Base-by-base conservation (phyloP, 257 asterid species). In the Scutellaria baicalensis region DNA sequence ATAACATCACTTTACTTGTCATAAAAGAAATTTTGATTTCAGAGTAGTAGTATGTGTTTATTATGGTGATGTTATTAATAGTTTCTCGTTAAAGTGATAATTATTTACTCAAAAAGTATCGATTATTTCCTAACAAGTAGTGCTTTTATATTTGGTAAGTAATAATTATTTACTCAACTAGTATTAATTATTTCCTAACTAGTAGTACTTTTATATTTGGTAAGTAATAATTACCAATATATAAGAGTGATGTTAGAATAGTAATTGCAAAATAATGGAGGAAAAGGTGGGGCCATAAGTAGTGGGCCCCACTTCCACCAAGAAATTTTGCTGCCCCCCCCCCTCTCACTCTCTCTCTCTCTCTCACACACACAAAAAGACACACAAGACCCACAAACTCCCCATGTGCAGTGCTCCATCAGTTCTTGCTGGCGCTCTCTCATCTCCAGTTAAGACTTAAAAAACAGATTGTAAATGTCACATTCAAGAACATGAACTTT, bases 351-450 rank as follows among this genome's bases (percentile, higher is more conserved):
- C 16, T 58, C 33, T 20, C 58, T 48, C 58, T 31, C 75, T 74
- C 83, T 59, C 65, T n/a, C 83, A 9, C 80, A 35, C 80, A 27
- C 50, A 11, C 43, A 9, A 42, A 59, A 1, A 59, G 20, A 43
- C 70, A 51, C 44, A 14, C 20, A 27, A 43, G 8, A 2, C 50
- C 44, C 74, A 64, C 85, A 75, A 66, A 84, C 59, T 79, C 13
- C 64, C 85, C 95, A 86, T 83, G 97, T 86, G 96, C 82, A 62
- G 20, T 84, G 89, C 87, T 77, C 76, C 85, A 73, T 86, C 89
- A 80, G 42, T 76, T 82, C 85, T 71, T 61, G 93, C 96, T 90
- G 97, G 83, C 93, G 76, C 65, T 77, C 75, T 83, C 84, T 71
- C 84, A 79, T 77, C 16, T 82, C 84, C 96, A 84, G 95, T 83